These are phyloP conservation scores for Pseudogymnoascus sp. DNA, from an alignment of 2,329 filamentous ascomycete species.

Conservation along the genomic window DNA sequence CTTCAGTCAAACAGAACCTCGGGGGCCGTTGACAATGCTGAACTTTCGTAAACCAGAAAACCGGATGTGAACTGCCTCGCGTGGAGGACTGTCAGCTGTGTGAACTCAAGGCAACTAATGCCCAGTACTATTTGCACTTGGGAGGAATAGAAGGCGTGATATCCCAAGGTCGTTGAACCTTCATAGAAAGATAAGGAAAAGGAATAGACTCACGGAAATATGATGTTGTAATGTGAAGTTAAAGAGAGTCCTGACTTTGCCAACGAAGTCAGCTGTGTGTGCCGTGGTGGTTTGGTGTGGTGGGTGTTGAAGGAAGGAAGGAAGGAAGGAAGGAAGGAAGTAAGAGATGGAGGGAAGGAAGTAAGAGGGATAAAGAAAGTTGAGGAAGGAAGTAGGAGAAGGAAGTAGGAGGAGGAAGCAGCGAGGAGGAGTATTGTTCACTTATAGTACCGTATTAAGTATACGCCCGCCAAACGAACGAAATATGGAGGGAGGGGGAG, in stretches of 20 bases:
- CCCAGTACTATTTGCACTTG: neutral
- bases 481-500: too few species aligned
- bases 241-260: neutral
- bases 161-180: neutral
- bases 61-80: neutral
- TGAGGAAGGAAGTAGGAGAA: neutral
- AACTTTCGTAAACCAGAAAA: neutral
- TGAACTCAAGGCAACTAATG: neutral
- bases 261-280: neutral
- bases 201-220: neutral
- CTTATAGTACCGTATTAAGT: too few species aligned
- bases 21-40: neutral
- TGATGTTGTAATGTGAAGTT: neutral
- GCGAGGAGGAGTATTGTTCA: neutral
- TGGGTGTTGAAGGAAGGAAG: neutral
- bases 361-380: too few species aligned
- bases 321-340: neutral
- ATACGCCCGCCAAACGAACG: too few species aligned
- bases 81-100: neutral
- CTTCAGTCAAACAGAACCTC: neutral
- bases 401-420: neutral
- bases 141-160: neutral
- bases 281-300: neutral
- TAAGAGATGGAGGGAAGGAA: neutral
- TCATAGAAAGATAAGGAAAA: neutral